These are phyloP conservation scores for Pulveroboletus sp. DNA, from an alignment of 768 basidiomycete species.

Conservation along the genomic window DNA sequence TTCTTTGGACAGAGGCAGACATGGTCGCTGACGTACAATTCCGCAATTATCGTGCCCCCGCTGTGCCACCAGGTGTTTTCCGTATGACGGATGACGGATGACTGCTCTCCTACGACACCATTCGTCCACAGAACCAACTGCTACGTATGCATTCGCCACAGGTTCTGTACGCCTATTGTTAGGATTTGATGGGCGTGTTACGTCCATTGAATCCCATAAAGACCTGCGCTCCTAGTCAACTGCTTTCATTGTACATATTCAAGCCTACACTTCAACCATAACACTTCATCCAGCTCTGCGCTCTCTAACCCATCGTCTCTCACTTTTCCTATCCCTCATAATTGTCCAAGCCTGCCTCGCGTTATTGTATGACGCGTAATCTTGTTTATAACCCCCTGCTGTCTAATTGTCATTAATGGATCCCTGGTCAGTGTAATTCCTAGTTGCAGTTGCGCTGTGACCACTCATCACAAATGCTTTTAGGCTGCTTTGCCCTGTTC, in stretches of 20 bases:
- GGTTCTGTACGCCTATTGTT: not conserved
- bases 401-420: conserved; percentile 2
- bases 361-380: not conserved
- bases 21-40: not conserved
- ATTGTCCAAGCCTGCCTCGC: not conserved
- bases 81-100: not conserved
- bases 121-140: not conserved
- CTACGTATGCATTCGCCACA: not conserved
- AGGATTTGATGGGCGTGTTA: not conserved
- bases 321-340: not conserved
- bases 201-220: not conserved
- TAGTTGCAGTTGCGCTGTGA: not conserved
- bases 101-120: not conserved
- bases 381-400: not conserved
- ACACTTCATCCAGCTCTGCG: not conserved
- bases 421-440: not conserved
- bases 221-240: not conserved
- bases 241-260: conserved; percentile 8
- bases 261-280: not conserved
- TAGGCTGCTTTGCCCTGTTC: not conserved
- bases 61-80: not conserved
- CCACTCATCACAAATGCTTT: conserved; percentile 4
- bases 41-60: not conserved
- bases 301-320: not conserved
- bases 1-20: not conserved